Evolutionary conservation across 495 filamentous ascomycete species (phyloP).

Genomic region (Annulohypoxylon maeteangense): DNA sequence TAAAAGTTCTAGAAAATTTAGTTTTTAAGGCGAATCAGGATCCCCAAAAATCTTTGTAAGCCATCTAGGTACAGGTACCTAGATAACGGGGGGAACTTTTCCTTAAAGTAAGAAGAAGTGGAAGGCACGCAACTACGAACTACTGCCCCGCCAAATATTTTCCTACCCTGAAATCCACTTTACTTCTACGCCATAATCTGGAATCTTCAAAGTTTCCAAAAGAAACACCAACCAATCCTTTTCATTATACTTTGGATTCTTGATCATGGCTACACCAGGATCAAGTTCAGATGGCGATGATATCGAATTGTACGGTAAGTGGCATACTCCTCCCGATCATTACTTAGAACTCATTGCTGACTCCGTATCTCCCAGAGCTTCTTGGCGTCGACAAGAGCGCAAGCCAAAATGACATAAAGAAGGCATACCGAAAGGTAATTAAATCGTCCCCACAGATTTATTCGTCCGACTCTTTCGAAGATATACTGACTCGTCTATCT

Average conservation of each 20-base stretch:
- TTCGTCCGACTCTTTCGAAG: background rate
- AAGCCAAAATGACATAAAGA: slow-evolving; percentile 87
- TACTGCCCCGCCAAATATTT: slow-evolving; percentile 48
- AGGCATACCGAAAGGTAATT: slow-evolving; percentile 93
- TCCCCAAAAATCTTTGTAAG: background rate
- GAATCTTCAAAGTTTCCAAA: slow-evolving; percentile 3
- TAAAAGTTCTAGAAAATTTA: background rate
- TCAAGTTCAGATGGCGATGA: slow-evolving; percentile 55
- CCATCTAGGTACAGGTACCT: background rate
- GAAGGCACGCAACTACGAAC: slow-evolving; percentile 5
- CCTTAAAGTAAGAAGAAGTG: background rate
- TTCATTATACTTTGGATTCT: slow-evolving; percentile 7
- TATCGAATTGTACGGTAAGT: slow-evolving; percentile 75
- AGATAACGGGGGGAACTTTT: background rate
- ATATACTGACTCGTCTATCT: slow-evolving; percentile 34
- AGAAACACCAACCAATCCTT: slow-evolving; percentile 27
- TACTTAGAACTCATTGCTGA: slow-evolving; percentile 26
- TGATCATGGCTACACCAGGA: slow-evolving; percentile 53
- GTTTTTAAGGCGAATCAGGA: background rate
- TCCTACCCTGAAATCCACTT: slow-evolving; percentile 28
- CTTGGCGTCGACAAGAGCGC: slow-evolving; percentile 77
- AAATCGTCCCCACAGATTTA: background rate
- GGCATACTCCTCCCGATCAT: background rate
- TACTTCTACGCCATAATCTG: slow-evolving; percentile 27
- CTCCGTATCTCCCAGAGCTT: slow-evolving; percentile 63